Evolutionary conservation across 768 basidiomycete genomes (phyloP), one percentile per base, ranked within the genome.

Genomic region (Boletales sp.): DNA sequence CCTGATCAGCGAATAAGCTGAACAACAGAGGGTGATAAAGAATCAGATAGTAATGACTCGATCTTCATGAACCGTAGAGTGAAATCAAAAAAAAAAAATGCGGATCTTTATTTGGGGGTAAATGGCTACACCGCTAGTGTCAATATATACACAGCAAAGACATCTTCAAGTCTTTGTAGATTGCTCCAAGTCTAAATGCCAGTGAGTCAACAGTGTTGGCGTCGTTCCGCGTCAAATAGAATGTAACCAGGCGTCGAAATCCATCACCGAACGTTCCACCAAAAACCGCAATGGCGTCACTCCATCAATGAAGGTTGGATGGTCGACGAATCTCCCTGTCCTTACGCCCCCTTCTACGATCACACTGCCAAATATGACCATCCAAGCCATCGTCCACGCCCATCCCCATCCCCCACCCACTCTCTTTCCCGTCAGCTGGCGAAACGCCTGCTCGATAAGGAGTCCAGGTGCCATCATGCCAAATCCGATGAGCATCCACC

Each of bases 381-480:
- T 42, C 64, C 67, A 69, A 0, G 21, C 5, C 60, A 67, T 62
- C 30, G 66, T 66, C 74, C 74, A 76, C 6, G 61, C 12, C 60
- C 69, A 64, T 18, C 72, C 72, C 13, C 32, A 18, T 24, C 47
- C 47, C 3, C 72, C 74, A 18, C 54, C 53, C 5, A 70, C 67
- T 19, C 44, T 60, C 50, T 53, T 51, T 8, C 70, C 66, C 0
- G 63, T 69, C n/a, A 56, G 14, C 24, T 21, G 19, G 31, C 48
- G 36, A 43, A 56, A 70, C n/a, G 2, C 50, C n/a, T 38, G 62
- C 62, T 86, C 84, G 15, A 77, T 45, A 2, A 80, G 47, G 13
- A 80, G 56, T 2, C 80, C 82, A 0, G 77, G 51, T 9, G 73
- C 82, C 69, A 77, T 81, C 61, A 80, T 66, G 27, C 82, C 52